Base-by-base conservation (phyloP, 208 protist species). In the Crithidia fasciculata region DNA sequence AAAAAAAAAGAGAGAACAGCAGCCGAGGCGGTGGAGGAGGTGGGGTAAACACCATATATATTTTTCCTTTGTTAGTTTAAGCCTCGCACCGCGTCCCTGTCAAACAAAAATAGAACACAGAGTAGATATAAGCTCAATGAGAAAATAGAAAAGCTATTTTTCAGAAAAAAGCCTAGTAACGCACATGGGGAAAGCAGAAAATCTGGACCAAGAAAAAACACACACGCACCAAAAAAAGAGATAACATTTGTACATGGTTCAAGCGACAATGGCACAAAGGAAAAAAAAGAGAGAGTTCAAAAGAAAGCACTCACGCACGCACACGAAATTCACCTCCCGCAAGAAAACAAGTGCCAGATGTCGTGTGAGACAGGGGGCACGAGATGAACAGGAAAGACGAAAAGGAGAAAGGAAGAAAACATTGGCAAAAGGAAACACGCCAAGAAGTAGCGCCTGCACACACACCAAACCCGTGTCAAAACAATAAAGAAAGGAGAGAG, bases 331-430 rank as follows among this genome's bases (percentile, higher is more conserved):
- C 52, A 56, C 0, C 18, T 28, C 28, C 28, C 28, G 28, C 28
- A 28, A 28, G 28, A 28, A 28, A 28, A 28, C 28, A 28, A 28
- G 28, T 28, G 28, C 28, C 28, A 28, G 28, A 28, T 28, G 28
- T 28, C 28, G 28, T 28, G 28, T 28, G 28, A 28, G 28, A 28
- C 28, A 1, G 28, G 28, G 1, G 28, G 28, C 28, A 28, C 28
- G 28, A 28, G 52, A 19, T 50, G 45, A 50, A 50, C 45, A 50
- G 13, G 19, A 62, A 47, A 5, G 8, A 18, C 8, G 10, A 49
- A 43, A 78, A 49, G 59, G 28, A 61, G 60, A 39, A 67, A 52
- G 8, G 18, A 56, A 4, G 7, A 15, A 16, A n/a, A 61, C 57
- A 61, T 45, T 28, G 0, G 28, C 28, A 40, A 58, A 5, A 39